Evolutionary conservation across 1,139 yeast species (phyloP).

Genomic region (Zygosaccharomyces sapae): DNA sequence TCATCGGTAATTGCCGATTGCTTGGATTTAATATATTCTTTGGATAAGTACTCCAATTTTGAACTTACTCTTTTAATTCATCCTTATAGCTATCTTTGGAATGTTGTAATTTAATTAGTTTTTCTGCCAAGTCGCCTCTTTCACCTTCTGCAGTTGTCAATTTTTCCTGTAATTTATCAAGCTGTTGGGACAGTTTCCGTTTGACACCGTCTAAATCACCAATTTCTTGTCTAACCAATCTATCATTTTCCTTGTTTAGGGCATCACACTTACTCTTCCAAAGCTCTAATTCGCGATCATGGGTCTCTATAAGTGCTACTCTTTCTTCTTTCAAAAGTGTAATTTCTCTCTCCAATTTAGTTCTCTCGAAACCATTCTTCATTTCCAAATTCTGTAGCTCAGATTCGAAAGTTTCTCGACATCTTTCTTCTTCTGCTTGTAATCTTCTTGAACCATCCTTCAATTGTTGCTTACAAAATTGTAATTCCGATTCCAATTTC

Average conservation of each 20-base stretch:
- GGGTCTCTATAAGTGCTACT: constrained; percentile 23
- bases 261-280: constrained; percentile 23
- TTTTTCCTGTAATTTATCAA: constrained; percentile 16
- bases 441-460: constrained; percentile 5
- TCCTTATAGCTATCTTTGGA: constrained; percentile 26
- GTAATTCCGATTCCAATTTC: constrained; percentile 18
- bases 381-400: constrained; percentile 23
- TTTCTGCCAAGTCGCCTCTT: constrained; percentile 15
- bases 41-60: constrained; percentile 24
- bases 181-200: constrained; percentile 13
- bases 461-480: constrained; percentile 18
- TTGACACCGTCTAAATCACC: constrained; percentile 11
- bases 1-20: constrained; percentile 8
- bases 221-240: constrained; percentile 13
- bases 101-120: constrained; percentile 16
- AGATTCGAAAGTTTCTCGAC: constrained; percentile 14
- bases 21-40: constrained; percentile 21
- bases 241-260: constrained; percentile 24
- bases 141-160: constrained; percentile 16
- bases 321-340: constrained; percentile 24
- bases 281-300: constrained; percentile 16
- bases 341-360: constrained; percentile 19
- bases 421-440: constrained; percentile 10
- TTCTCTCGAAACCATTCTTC: constrained; percentile 33
- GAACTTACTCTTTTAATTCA: constrained; percentile 23